Evolutionary conservation across 495 filamentous ascomycete genomes (phyloP).

Genomic region (Aspergillus sclerotioniger): DNA sequence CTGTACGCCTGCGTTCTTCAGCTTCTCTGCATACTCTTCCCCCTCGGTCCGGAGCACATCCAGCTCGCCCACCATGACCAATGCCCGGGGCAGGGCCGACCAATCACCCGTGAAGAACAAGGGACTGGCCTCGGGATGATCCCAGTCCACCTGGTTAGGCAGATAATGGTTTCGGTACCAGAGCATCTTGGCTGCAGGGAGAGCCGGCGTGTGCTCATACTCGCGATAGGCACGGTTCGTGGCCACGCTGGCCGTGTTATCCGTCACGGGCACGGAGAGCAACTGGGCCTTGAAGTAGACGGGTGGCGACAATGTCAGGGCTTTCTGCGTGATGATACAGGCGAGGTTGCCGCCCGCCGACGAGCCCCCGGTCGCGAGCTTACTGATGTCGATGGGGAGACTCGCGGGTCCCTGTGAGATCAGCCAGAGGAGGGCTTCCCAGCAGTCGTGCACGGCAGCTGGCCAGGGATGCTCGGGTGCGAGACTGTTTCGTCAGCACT

Average conservation of each 20-base stretch:
- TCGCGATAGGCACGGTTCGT: slow-evolving; percentile 48
- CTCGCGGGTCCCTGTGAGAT: slow-evolving; percentile 35
- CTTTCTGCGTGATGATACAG: slow-evolving; percentile 54
- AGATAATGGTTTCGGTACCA: slow-evolving; percentile 60
- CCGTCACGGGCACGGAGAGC: slow-evolving; percentile 57
- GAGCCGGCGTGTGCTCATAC: slow-evolving; percentile 49
- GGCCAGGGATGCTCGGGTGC: slow-evolving; percentile 57
- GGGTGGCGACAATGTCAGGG: slow-evolving; percentile 39
- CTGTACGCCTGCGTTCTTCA: slow-evolving; percentile 50
- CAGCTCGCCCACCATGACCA: slow-evolving; percentile 56
- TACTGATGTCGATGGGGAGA: slow-evolving; percentile 44
- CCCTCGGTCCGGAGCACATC: slow-evolving; percentile 56
- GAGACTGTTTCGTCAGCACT: slow-evolving; percentile 31
- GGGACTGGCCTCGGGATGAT: slow-evolving; percentile 54
- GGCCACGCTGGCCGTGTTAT: slow-evolving; percentile 50
- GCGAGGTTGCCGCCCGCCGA: slow-evolving; percentile 58
- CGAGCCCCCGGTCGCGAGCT: slow-evolving; percentile 53
- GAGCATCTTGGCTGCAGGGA: slow-evolving; percentile 55
- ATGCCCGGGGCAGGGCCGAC: slow-evolving; percentile 46
- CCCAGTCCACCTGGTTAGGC: slow-evolving; percentile 42
- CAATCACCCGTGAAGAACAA: slow-evolving; percentile 51
- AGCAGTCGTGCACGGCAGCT: slow-evolving; percentile 56
- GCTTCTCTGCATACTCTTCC: slow-evolving; percentile 45
- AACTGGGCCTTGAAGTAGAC: slow-evolving; percentile 49
- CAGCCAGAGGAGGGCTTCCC: slow-evolving; percentile 57